Base-by-base conservation (phyloP, 2,329 filamentous ascomycete genomes). In the Thielaviopsis ethacetica region DNA sequence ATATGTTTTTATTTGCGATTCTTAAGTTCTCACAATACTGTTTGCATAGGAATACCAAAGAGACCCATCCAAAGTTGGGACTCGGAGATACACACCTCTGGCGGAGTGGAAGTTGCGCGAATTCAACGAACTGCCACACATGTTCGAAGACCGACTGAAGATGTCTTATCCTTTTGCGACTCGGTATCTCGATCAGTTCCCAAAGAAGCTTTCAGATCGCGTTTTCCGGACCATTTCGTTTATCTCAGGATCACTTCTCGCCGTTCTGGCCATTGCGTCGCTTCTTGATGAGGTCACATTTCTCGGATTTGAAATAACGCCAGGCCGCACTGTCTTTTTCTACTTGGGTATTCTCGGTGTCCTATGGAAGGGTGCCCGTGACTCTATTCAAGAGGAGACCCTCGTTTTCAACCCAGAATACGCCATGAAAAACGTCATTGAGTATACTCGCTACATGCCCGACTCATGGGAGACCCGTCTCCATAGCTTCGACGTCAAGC, bases 21-120 rank as follows among this genome's bases (percentile, higher is more conserved):
- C 15, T 51, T 2, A 9, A 34, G 30, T 12, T 34, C 30, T 34
- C 7, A 34, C 10, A 34, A 9, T 9, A 34, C 5, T 34, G 30
- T 34, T 44, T 44, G 38, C 38, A 7, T 62, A 89, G 85, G 91
- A 98, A 74, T 96, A 95, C 67, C 90, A 95, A 71, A 94, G 91
- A 67, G 95, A 96, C 63, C 91, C 89, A 0, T 83, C 88, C 0
- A 84, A 90, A 63, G 80, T 95, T 44, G 86, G 88, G n/a, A 85
- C 89, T 17, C 83, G 93, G 49, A 85, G 90, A 64, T 98, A 96
- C 68, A 97, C 91, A 0, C 88, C 90, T 1, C 80, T 95, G 56
- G 93, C 93, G 0, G 87, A 95, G 68, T 98, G 93, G 93, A 97
- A 96, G 66, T 96, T 98, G 63, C 85, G 93, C 54, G 91, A 97